These are phyloP conservation scores for Torrubiella hemipterigena DNA, from an alignment of 2,329 filamentous ascomycete genomes.

Conservation along the genomic window DNA sequence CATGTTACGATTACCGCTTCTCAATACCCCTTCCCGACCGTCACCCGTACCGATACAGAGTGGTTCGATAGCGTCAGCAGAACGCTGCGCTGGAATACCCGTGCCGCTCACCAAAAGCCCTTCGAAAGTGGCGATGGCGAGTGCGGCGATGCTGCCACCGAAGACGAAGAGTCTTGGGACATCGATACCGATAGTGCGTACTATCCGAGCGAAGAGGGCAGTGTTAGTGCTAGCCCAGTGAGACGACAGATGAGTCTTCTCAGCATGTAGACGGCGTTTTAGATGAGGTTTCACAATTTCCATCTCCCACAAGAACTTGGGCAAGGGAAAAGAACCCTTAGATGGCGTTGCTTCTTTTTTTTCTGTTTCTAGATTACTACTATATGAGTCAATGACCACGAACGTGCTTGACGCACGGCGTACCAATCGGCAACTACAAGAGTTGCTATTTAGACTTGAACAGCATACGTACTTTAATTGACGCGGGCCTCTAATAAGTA, in stretches of 20 bases:
- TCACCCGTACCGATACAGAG: conserved; percentile 77
- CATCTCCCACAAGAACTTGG: too few relatives aligned
- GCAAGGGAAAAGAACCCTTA: too few relatives aligned
- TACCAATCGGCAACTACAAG: too few relatives aligned
- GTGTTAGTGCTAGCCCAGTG: conserved; percentile 53
- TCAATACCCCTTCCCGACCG: conserved; percentile 94
- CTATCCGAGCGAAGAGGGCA: conserved; percentile 62
- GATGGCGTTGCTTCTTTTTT: too few relatives aligned
- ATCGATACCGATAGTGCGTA: conserved; percentile 79
- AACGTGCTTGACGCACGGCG: too few relatives aligned
- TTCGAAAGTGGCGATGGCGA: conserved; percentile 47
- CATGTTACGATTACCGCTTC: conserved; percentile 93
- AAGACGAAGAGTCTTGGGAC: conserved; percentile 63
- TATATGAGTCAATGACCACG: too few relatives aligned
- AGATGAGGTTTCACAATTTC: too few relatives aligned
- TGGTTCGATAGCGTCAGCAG: conserved; percentile 96
- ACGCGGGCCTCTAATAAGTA: too few relatives aligned
- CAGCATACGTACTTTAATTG: too few relatives aligned
- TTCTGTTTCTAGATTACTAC: too few relatives aligned
- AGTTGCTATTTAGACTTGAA: too few relatives aligned
- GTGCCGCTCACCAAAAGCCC: conserved; percentile 82
- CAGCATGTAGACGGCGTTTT: too few relatives aligned
- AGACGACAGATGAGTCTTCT: conserved; percentile 63
- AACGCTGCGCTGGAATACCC: conserved; percentile 88
- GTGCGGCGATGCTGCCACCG: conserved; percentile 37